A percentile compares a stretch with the other conserved stretches of the same genome.
Conservation (phyloP, 2,329 filamentous ascomycete species). For the Cyphellophora europaea region DNA sequence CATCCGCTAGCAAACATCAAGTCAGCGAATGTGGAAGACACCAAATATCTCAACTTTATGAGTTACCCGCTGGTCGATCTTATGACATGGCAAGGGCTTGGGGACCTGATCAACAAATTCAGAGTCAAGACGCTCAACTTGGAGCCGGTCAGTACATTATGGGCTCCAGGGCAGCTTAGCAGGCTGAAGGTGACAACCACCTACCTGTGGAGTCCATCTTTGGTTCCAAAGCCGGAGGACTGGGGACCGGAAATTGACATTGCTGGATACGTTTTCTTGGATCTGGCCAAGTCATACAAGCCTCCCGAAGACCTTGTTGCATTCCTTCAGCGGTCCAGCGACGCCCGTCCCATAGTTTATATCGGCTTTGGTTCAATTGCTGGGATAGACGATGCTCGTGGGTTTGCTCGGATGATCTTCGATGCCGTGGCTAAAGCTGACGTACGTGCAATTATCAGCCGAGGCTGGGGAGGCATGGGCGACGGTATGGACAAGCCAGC, state of each 20-base stretch:
- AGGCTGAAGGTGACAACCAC: constrained; percentile 66
- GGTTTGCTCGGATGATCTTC: constrained; percentile 26
- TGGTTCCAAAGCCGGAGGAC: constrained; percentile 45
- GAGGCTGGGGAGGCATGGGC: constrained; percentile 29
- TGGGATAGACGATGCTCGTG: constrained; percentile 26
- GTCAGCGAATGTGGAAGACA: constrained; percentile 57
- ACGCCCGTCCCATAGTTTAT: constrained; percentile 23
- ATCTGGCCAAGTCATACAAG: constrained; percentile 35
- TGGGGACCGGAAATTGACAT: constrained; percentile 47
- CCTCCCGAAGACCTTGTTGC: constrained; percentile 29
- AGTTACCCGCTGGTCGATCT: constrained; percentile 72
- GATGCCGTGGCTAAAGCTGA: constrained; percentile 24
- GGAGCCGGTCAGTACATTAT: constrained; percentile 65
- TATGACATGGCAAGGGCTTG: constrained; percentile 50
- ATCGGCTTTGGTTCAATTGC: constrained; percentile 27
- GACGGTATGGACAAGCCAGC: constrained; percentile 21
- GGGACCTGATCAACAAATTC: constrained; percentile 69
- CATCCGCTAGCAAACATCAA: constrained; percentile 72
- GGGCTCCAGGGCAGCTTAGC: constrained; percentile 66
- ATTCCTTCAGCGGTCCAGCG: constrained; percentile 19
- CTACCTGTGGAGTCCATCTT: constrained; percentile 51
- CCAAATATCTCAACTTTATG: constrained; percentile 69
- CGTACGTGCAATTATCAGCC: constrained; percentile 27
- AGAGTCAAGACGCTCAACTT: constrained; percentile 59
- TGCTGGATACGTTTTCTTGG: constrained; percentile 46